phyloP scores from a whole-genome alignment of 768 basidiomycete genomes.

The Mycena belliarum region DNA sequence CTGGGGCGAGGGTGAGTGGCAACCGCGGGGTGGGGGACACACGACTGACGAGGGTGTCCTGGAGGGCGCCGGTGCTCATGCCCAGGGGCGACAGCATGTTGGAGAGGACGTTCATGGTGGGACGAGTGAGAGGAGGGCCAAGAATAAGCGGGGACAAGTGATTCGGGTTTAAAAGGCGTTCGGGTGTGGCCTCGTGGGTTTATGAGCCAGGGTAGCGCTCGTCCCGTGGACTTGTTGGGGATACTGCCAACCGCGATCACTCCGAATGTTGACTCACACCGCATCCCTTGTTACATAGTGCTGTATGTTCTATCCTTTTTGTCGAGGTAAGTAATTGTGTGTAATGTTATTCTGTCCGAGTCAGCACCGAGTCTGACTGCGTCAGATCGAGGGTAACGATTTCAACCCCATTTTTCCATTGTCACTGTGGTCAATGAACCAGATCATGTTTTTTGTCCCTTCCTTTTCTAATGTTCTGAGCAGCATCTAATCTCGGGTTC shows the following conservation, averaged over 20 bases:
- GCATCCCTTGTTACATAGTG: too few relatives aligned
- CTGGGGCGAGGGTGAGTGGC: slow-evolving; percentile 38
- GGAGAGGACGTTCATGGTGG: slow-evolving; percentile 69
- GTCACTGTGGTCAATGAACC: too few relatives aligned
- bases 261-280: too few relatives aligned
- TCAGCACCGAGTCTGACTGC: too few relatives aligned
- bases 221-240: slow-evolving; percentile 14
- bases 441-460: too few relatives aligned
- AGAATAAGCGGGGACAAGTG: slow-evolving; percentile 36
- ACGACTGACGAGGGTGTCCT: slow-evolving; percentile 71
- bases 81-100: slow-evolving; percentile 71
- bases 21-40: background rate
- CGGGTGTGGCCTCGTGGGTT: slow-evolving; percentile 20
- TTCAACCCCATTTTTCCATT: too few relatives aligned
- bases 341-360: too few relatives aligned
- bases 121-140: slow-evolving; percentile 36
- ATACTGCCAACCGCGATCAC: slow-evolving; percentile 11
- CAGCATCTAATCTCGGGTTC: too few relatives aligned
- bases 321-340: too few relatives aligned
- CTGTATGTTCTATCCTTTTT: too few relatives aligned
- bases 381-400: too few relatives aligned
- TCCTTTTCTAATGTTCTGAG: background rate
- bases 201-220: slow-evolving; percentile 21
- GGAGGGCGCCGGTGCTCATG: slow-evolving; percentile 66
- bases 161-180: slow-evolving; percentile 17